Evolutionary conservation across 441 rosid species (phyloP), one percentile per base, ranked within the genome.

Genomic region (Hura crepitans): DNA sequence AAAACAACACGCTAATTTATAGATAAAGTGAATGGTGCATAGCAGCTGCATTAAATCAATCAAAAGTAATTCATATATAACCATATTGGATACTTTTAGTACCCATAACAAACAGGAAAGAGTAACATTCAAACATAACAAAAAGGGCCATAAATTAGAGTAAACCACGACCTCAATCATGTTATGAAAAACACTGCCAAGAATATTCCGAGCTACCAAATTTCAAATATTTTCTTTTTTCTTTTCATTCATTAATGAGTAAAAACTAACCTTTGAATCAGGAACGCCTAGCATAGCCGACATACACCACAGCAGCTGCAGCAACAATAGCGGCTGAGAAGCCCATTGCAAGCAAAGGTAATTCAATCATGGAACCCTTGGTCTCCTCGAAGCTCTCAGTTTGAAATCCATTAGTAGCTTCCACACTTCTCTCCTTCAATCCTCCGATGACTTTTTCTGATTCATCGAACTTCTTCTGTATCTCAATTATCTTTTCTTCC

Each of bases 291-390:
- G 77, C 60, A 69, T 72, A 80, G 87, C 64, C 78, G 71, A 81
- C 71, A 74, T 82, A 90, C 31, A 71, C 78, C 59, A 75, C 72
- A 22, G 88, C 86, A 60, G 87, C 87, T 0, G 77, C 79, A n/a
- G 78, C 83, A 66, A 76, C 77, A 61, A 85, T 18, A 22, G 85
- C 85, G 42, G 87, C 88, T 4, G 84, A 69, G 2, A 89, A 83
- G 15, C 85, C 89, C 22, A 77, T 78, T 5, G 79, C 92, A 60
- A 80, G 73, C 49, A 83, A 39, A 0, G 90, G 89, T 82, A 75
- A 81, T 47, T 77, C 82, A 30, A 47, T 46, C 63, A 78, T 77
- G 47, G 62, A 66, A 17, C 73, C 79, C 55, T 80, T 72, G 25
- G 49, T 62, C n/a, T 65, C 79, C 6, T 61, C 71, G 49, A 4